Evolutionary conservation across 2,329 filamentous ascomycete genomes (phyloP).

Genomic region (Penicillium sp.): DNA sequence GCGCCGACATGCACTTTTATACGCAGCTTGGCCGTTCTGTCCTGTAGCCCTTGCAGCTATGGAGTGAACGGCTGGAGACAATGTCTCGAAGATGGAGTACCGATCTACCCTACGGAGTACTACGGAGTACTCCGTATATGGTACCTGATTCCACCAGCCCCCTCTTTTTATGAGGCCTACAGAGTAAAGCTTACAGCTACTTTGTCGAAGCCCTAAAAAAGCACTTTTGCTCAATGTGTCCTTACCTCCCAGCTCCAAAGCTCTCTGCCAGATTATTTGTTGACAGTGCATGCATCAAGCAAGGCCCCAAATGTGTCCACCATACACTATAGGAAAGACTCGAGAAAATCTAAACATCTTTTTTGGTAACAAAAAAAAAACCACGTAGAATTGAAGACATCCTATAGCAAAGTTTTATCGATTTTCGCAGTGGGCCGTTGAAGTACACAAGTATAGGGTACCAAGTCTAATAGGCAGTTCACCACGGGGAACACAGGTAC

Average conservation of each 20-base stretch:
- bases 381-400: too few relatives aligned
- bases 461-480: slow-evolving; percentile 4
- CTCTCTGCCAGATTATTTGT: not conserved
- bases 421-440: slow-evolving; percentile 11
- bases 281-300: slow-evolving; percentile 17
- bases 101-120: slow-evolving; percentile 7
- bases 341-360: slow-evolving; percentile 23
- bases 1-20: slow-evolving; percentile 2
- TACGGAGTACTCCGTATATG: not conserved
- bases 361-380: too few relatives aligned
- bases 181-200: not conserved
- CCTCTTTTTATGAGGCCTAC: not conserved
- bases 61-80: slow-evolving; percentile 1
- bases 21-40: not conserved
- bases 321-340: slow-evolving; percentile 14
- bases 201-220: not conserved
- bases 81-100: slow-evolving; percentile 3
- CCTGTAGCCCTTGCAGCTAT: slow-evolving; percentile 14
- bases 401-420: not conserved
- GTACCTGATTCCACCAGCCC: slow-evolving; percentile 5
- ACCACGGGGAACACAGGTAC: slow-evolving; percentile 10
- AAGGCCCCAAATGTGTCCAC: slow-evolving; percentile 17
- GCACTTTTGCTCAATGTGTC: not conserved
- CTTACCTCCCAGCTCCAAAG: not conserved
- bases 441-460: slow-evolving; percentile 13